Evolutionary conservation across 2,329 filamentous ascomycete species (phyloP).

Genomic region (Akanthomyces lecanii): DNA sequence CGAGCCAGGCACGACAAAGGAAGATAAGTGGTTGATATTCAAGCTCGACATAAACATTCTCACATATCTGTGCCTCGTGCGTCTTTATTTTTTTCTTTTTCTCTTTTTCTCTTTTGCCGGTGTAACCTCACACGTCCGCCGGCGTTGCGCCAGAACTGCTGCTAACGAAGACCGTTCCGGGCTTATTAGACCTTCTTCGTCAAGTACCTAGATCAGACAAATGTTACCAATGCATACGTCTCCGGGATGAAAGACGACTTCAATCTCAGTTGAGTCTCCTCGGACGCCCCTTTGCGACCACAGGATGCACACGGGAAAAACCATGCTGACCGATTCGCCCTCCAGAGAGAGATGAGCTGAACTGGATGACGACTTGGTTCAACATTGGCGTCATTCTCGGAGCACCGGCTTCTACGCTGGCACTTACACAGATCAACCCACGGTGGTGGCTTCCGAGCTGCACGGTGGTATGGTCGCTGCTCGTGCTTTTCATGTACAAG

Average conservation of each 20-base stretch:
- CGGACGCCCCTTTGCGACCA: not conserved
- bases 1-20: slow-evolving; percentile 34
- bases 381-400: slow-evolving; percentile 44
- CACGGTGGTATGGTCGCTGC: slow-evolving; percentile 34
- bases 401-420: slow-evolving; percentile 39
- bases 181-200: not conserved
- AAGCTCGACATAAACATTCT: slow-evolving; percentile 48
- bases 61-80: slow-evolving; percentile 34
- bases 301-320: not conserved
- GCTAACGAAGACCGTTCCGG: not conserved
- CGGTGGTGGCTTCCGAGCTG: slow-evolving; percentile 39
- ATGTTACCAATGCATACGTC: not conserved
- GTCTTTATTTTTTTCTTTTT: not conserved
- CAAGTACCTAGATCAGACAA: not conserved
- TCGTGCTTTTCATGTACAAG: slow-evolving; percentile 37
- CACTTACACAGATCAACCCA: slow-evolving; percentile 40
- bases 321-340: not conserved
- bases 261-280: not conserved
- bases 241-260: not conserved
- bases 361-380: slow-evolving; percentile 43
- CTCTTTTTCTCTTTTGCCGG: no score
- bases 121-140: no score
- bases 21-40: slow-evolving; percentile 42
- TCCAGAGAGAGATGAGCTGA: slow-evolving; percentile 24
- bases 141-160: not conserved